Evolutionary conservation across 352 stramenopile genomes (phyloP), one percentile per base, ranked within the genome.

Genomic region (Globisporangium echinulatum): DNA sequence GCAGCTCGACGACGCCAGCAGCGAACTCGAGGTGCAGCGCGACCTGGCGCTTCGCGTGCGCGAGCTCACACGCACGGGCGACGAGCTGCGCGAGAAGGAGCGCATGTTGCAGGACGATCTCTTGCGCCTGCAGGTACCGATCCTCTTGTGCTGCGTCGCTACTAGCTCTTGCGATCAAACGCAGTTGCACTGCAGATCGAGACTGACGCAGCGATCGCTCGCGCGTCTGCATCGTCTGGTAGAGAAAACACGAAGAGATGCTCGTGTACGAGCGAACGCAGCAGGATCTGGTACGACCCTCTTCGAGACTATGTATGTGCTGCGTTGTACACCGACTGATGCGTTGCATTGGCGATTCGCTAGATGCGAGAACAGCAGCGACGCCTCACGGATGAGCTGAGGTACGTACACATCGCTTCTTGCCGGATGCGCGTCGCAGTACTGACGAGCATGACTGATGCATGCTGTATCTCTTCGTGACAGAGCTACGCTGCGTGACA

Each of bases 161-260:
- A 14, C 43, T 7, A 17, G 13, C 5, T 6, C 43, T 15, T 5
- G 14, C 10, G 13, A 7, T 5, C 10, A 17, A 5, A 7, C 0
- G 13, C 13, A 17, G 4, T 17, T 7, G 13, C 43, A 48, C 7
- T 4, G 10, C 11, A 17, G 43, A 48, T 6, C 43, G 43, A 11
- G 43, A 48, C 43, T 46, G 9, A 46, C 42, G 14, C 7, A 5
- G 25, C 25, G 25, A 46, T 46, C 42, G 42, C 10, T 10, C 11
- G 4, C 5, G 11, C 3, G 5, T 48, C 33, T 10, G 13, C 5
- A 9, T 13, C 14, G 50, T 46, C 33, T 7, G 14, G 14, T 38
- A 89, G 77, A 73, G 60, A 68, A 76, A 69, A 5, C 68, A 83
- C 52, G 67, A 81, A 9, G 75, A 79, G 37, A 74, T 79, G 66